Percentiles rank a stretch among this genome's conserved stretches.
Evolutionary conservation across 306 rosid genomes (phyloP).

Genomic region (Cercis canadensis): DNA sequence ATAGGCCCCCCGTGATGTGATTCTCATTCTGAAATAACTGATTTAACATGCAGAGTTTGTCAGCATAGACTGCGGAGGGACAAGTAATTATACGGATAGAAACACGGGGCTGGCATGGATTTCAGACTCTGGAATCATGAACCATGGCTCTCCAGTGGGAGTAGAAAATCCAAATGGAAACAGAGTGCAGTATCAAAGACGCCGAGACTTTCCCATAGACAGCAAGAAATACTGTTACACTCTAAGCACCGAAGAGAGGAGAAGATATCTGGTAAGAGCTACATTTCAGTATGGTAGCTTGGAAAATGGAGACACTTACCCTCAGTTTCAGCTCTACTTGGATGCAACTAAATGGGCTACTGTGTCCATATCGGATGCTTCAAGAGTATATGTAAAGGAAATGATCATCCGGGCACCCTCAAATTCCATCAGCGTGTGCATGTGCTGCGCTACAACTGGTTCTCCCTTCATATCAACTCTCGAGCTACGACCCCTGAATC

Average conservation of each 20-base stretch:
- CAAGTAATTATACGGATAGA: slow-evolving; percentile 68
- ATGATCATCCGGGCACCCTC: slow-evolving; percentile 89
- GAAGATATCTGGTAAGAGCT: slow-evolving; percentile 79
- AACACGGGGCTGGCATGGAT: slow-evolving; percentile 78
- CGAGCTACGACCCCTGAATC: slow-evolving; percentile 86
- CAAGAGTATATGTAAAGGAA: slow-evolving; percentile 79
- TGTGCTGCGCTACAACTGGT: slow-evolving; percentile 92
- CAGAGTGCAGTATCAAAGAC: slow-evolving; percentile 56
- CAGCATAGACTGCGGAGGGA: slow-evolving; percentile 89
- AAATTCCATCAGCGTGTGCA: slow-evolving; percentile 71
- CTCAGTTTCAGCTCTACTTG: slow-evolving; percentile 84
- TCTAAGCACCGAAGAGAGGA: slow-evolving; percentile 70
- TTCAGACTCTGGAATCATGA: slow-evolving; percentile 69
- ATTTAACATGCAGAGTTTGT: slow-evolving; percentile 66
- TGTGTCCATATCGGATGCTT: slow-evolving; percentile 75
- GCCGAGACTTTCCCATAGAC: slow-evolving; percentile 85
- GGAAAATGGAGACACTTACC: slow-evolving; percentile 81
- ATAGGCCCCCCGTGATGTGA: slow-evolving; percentile 11
- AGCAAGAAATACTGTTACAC: slow-evolving; percentile 78
- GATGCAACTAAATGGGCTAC: slow-evolving; percentile 92
- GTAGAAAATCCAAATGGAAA: slow-evolving; percentile 65
- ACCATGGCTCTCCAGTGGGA: slow-evolving; percentile 50
- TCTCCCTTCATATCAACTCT: slow-evolving; percentile 92
- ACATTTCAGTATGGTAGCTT: slow-evolving; percentile 84
- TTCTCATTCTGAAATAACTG: slow-evolving; percentile 31